phyloP scores from a whole-genome alignment of 352 stramenopile genomes.

The Saprolegnia diclina region DNA sequence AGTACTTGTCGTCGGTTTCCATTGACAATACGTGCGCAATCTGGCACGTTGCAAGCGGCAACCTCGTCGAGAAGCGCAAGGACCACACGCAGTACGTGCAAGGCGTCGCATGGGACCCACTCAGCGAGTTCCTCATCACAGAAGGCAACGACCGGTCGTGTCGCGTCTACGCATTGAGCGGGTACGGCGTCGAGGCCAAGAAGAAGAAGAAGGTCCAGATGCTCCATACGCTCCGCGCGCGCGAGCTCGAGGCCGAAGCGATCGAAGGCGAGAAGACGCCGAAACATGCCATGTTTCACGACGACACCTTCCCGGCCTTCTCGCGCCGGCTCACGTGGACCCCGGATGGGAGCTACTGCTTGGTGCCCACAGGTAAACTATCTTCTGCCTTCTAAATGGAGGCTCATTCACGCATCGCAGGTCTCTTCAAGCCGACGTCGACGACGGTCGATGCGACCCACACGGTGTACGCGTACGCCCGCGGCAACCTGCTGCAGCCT shows the following conservation, averaged over 20 bases:
- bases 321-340: conserved; percentile 90
- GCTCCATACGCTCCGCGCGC: conserved; percentile 72
- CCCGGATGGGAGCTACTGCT: conserved; percentile 88
- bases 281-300: conserved; percentile 88
- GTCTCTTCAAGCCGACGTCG: conserved; percentile 51
- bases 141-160: conserved; percentile 93
- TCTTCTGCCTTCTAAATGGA: conserved; percentile 25
- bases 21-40: conserved; percentile 91
- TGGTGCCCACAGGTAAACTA: conserved; percentile 79
- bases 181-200: conserved; percentile 57
- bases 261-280: conserved; percentile 23
- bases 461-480: conserved; percentile 92
- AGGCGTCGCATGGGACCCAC: conserved; percentile 93
- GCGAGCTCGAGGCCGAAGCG: conserved; percentile 40
- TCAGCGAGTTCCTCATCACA: conserved; percentile 91
- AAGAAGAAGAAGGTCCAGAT: conserved; percentile 72
- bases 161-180: conserved; percentile 84
- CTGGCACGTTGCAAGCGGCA: conserved; percentile 74
- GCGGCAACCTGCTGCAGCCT: conserved; percentile 88
- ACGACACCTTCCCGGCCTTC: conserved; percentile 94
- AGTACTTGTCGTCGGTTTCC: conserved; percentile 86
- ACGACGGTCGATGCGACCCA: conserved; percentile 39
- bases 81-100: conserved; percentile 97
- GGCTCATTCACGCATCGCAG: conserved; percentile 6
- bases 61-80: conserved; percentile 76